Evolutionary conservation across 129 eudicot genomes (phyloP).

Genomic region (Helianthus annuus): HanXRQr2.0-SUNRISE NC_035436.2:206178987-206179486

Average conservation of each 20-base stretch:
- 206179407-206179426: conserved; percentile 15
- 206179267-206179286: not conserved
- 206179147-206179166: not conserved
- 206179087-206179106: conserved; percentile 19
- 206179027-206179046: too few species aligned
- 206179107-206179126: conserved; percentile 18
- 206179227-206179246: too few species aligned
- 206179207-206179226: too few species aligned
- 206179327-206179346: too few species aligned
- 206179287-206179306: too few species aligned
- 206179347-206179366: not conserved
- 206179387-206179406: not conserved
- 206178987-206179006: too few species aligned
- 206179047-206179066: conserved; percentile 82
- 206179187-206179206: not conserved
- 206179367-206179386: not conserved
- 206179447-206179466: not conserved
- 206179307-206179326: too few species aligned
- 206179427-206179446: conserved; percentile 29
- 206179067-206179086: conserved; percentile 97
- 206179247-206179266: not conserved
- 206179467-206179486: not conserved
- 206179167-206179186: too few species aligned
- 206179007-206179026: too few species aligned
- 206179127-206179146: not conserved